Evolutionary conservation across 331 rosid genomes (phyloP), one percentile per base, ranked within the genome.

Genomic region (Saraca asoca): DNA sequence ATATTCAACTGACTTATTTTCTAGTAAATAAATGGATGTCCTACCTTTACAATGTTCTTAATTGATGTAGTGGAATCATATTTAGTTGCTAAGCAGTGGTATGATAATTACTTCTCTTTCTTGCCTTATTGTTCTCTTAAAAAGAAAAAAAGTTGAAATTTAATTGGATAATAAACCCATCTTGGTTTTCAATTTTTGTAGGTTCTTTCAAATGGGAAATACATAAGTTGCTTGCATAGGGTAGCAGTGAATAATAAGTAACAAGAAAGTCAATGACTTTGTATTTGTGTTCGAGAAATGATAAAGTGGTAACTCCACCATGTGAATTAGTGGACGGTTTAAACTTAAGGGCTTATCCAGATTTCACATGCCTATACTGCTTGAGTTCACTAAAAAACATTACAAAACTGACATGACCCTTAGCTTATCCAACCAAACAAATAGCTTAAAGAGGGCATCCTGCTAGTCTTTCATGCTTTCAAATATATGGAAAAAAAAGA

Each of bases 131-230:
- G 8, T 7, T 19, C 14, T 11, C 7, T 7, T 12, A 29, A 33
- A 43, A 51, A 14, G 35, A 7, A 49, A 42, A 13, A 8, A 14
- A 3, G 24, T 48, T 64, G 39, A 24, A 1, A 49, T 33, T 20
- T 1, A 51, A 6, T 78, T 9, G 74, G 57, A 9, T 69, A 14
- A 12, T 35, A 15, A 61, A 51, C 5, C 37, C 66, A 62, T 19
- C 13, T 54, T 63, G 14, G 4, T 7, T 49, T 29, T 5, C 29
- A 7, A 24, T 24, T 43, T 20, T 3, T 11, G 3, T 42, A 92
- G 98, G 96, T 96, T 12, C 94, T 93, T 51, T 81, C 98, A 50
- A 93, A 93, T 73, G 98, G 97, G 51, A 85, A 75, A 35, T 93
- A 78, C 90, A 90, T 82, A 80, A 93, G 98, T 63, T 90, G 97